These are phyloP conservation scores for Allomyces macrogynus DNA, from an alignment of 192 early-diverging fungal species.

Conservation along the genomic window DNA sequence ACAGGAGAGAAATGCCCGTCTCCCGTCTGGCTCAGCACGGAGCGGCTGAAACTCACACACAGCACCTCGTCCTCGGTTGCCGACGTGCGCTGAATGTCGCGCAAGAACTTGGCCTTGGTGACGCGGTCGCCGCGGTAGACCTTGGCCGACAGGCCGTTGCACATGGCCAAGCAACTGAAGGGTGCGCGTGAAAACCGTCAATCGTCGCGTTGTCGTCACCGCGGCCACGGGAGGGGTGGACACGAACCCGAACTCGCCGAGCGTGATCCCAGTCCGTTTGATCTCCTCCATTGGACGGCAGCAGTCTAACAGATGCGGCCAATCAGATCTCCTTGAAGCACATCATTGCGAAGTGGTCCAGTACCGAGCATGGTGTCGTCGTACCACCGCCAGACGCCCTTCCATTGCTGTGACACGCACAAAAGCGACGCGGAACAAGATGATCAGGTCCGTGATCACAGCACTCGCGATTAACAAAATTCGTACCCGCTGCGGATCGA, in stretches of 20 bases:
- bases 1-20: slow-evolving; percentile 13
- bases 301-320: slow-evolving; percentile 2
- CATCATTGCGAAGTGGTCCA: too few relatives aligned
- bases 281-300: slow-evolving; percentile 13
- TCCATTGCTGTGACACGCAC: slow-evolving; percentile 11
- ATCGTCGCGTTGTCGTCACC: too few relatives aligned
- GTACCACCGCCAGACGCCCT: slow-evolving; percentile 23
- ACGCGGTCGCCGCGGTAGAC: slow-evolving; percentile 8
- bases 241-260: slow-evolving; percentile 12
- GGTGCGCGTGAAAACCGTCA: too few relatives aligned
- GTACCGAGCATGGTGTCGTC: slow-evolving; percentile 15
- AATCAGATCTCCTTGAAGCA: too few relatives aligned
- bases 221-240: too few relatives aligned
- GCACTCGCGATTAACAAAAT: too few relatives aligned
- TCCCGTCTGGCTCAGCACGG: slow-evolving; percentile 19
- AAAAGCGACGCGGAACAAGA: too few relatives aligned
- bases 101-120: slow-evolving; percentile 12
- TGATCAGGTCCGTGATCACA: too few relatives aligned
- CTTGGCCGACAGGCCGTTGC: slow-evolving; percentile 16
- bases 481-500: slow-evolving; percentile 12
- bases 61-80: slow-evolving; percentile 10
- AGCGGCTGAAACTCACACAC: slow-evolving; percentile 18
- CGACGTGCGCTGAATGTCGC: slow-evolving; percentile 11
- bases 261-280: slow-evolving; percentile 16
- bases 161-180: slow-evolving; percentile 8